Conservation (phyloP, 1,284 basidiomycete species). For the Trichosporon coremiiforme region DNA sequence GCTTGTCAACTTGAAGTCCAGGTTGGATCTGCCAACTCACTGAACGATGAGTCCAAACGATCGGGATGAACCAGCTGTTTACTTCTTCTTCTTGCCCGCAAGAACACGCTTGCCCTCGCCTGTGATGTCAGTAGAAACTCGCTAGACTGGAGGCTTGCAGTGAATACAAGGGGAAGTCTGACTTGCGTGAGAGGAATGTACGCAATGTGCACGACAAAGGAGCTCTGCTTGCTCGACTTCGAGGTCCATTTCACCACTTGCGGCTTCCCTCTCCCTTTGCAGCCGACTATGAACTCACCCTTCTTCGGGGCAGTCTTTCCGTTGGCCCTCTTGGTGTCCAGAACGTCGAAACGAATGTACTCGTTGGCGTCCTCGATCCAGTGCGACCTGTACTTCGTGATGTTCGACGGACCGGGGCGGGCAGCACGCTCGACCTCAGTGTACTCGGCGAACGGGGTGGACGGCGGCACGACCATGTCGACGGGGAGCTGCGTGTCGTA, state of each 20-base stretch:
- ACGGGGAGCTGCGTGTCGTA: slow-evolving; percentile 25
- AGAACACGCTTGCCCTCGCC: slow-evolving; percentile 28
- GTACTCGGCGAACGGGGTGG: slow-evolving; percentile 29
- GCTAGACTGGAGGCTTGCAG: too few relatives aligned
- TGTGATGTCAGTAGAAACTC: slow-evolving; percentile 10
- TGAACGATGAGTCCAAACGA: background rate
- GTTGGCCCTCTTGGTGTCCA: slow-evolving; percentile 36
- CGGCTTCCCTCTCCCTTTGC: background rate
- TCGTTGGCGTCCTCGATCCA: slow-evolving; percentile 47
- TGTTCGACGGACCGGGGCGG: slow-evolving; percentile 29
- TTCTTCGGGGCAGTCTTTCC: slow-evolving; percentile 54
- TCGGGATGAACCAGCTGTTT: background rate
- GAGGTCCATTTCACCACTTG: too few relatives aligned
- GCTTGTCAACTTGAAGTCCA: background rate
- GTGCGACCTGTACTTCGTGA: slow-evolving; percentile 31
- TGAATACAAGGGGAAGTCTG: too few relatives aligned
- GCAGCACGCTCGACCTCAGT: slow-evolving; percentile 38
- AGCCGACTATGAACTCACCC: slow-evolving; percentile 41
- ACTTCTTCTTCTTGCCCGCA: slow-evolving; percentile 30
- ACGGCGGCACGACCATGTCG: slow-evolving; percentile 27
- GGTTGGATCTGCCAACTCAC: background rate
- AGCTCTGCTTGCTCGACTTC: too few relatives aligned
- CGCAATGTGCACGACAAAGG: too few relatives aligned
- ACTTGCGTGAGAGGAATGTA: too few relatives aligned
- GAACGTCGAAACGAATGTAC: slow-evolving; percentile 40